Evolutionary conservation across 2,329 filamentous ascomycete genomes (phyloP), one percentile per base, ranked within the genome.

Genomic region (Cytospora piceicola): DNA sequence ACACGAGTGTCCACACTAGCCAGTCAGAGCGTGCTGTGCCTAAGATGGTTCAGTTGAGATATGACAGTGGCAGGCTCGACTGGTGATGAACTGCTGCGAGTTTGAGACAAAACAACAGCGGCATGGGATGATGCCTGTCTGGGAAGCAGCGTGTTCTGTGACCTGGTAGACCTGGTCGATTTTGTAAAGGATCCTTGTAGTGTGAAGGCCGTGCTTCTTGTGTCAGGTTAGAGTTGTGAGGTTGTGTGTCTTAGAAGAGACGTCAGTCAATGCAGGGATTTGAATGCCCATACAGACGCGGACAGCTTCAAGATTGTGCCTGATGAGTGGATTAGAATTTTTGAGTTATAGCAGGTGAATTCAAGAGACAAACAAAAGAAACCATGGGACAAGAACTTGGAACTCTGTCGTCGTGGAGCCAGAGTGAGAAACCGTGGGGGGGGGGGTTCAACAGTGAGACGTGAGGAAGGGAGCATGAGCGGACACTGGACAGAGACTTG

Each of bases 91-190:
- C 46, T 49, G n/a, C 46, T 49, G 61, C 17, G 6, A 14, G 61
- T 49, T n/a, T 63, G 61, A 63, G 61, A 63, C 61, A 63, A 53
- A 46, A 53, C 22, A 42, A 57, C 61, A 36, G 8, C 30, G 29
- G 53, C 36, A 29, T 32, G 61, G 61, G 61, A 63, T 63, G 53
- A 57, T 63, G 61, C 61, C 61, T 63, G 53, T 63, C 32, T 29
- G 53, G 61, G 39, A 57, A 46, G 53, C 61, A 27, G 61, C 61
- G 61, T 63, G 27, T 27, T 57, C 30, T 63, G 53, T 42, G 20
- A 24, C n/a, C 17, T 24, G 8, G 7, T 24, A 32, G 20, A 24
- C n/a, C 17, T 24, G 8, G 7, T 24, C n/a, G 46, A 14, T 49
- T 1, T 3, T 11, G n/a, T 9, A 3, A 49, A 49, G 20, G n/a